These are phyloP conservation scores for Magnusiomyces paraingens DNA, from an alignment of 1,139 yeast species.

Conservation along the genomic window DNA sequence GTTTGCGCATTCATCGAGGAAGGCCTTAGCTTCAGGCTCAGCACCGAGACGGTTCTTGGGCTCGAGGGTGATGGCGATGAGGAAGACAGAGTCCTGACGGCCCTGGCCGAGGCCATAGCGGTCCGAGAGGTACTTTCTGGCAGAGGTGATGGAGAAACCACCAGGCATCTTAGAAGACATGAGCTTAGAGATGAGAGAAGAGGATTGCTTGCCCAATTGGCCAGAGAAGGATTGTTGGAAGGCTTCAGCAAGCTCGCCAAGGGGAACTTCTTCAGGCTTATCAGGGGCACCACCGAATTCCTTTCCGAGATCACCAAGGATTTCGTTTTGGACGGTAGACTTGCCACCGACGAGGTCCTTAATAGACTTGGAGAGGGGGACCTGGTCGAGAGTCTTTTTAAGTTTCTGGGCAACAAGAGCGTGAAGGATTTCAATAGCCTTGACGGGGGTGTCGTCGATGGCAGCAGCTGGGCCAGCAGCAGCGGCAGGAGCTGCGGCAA, in stretches of 20 bases:
- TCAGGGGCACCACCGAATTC: constrained; percentile 98
- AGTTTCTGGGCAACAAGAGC: constrained; percentile 92
- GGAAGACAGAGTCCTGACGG: constrained; percentile 86
- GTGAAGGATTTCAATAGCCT: constrained; percentile 75
- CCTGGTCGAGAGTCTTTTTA: constrained; percentile 79
- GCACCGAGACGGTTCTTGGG: constrained; percentile 82
- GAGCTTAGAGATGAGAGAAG: constrained; percentile 81
- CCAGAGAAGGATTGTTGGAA: constrained; percentile 90
- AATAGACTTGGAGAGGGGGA: constrained; percentile 87
- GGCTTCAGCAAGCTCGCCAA: constrained; percentile 88
- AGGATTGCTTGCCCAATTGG: constrained; percentile 85
- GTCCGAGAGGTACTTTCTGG: constrained; percentile 84
- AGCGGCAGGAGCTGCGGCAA: constrained; percentile 52
- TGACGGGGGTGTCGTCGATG: constrained; percentile 82
- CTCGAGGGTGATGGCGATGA: constrained; percentile 79
- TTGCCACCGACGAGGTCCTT: constrained; percentile 97
- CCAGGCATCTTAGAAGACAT: constrained; percentile 99
- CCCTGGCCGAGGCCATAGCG: constrained; percentile 91
- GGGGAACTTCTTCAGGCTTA: constrained; percentile 97
- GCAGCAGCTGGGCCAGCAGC: constrained; percentile 74
- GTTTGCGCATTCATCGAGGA: constrained; percentile 72
- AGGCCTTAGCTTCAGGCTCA: constrained; percentile 86
- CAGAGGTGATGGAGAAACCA: constrained; percentile 87
- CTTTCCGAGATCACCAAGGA: constrained; percentile 95
- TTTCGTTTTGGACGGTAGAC: constrained; percentile 96